These are phyloP conservation scores for Hortaea werneckii DNA, from an alignment of 2,329 filamentous ascomycete species.

Conservation along the genomic window DNA sequence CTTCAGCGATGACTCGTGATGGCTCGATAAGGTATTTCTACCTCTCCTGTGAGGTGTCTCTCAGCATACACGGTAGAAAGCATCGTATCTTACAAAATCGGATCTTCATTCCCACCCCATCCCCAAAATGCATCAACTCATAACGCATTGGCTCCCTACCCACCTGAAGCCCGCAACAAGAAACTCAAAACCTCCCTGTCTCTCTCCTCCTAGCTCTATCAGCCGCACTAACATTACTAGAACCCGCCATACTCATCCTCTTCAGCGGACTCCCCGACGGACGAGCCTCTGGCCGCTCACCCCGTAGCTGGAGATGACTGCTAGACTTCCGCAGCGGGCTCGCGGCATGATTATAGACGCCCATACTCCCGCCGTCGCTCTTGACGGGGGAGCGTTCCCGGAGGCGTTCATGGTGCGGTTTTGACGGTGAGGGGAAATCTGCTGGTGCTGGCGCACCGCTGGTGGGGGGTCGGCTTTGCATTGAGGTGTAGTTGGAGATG, in stretches of 20 bases:
- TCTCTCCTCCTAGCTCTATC: constrained; percentile 14
- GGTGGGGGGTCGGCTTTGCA: constrained; percentile 27
- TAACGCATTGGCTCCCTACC: too few relatives aligned
- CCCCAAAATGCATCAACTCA: too few relatives aligned
- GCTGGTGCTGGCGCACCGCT: constrained; percentile 7
- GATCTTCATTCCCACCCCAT: too few relatives aligned
- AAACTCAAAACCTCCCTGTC: constrained; percentile 19
- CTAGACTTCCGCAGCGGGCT: constrained; percentile 75
- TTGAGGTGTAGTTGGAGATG: constrained; percentile 25
- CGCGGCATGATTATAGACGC: constrained; percentile 67
- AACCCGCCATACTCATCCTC: constrained; percentile 31
- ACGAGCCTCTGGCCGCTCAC: constrained; percentile 13
- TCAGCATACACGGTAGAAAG: neutral
- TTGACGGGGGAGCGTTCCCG: constrained; percentile 42
- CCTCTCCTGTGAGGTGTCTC: neutral
- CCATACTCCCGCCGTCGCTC: constrained; percentile 66
- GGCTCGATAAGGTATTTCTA: neutral
- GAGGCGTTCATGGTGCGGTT: constrained; percentile 31
- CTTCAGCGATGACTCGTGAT: neutral
- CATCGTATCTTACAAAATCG: neutral
- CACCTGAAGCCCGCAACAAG: too few relatives aligned
- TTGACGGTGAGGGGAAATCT: constrained; percentile 39
- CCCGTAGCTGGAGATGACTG: constrained; percentile 43
- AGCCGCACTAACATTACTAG: constrained; percentile 7
- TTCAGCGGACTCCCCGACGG: constrained; percentile 33